phyloP scores from a whole-genome alignment of 208 protist species.

The Entamoeba dispar region DNA sequence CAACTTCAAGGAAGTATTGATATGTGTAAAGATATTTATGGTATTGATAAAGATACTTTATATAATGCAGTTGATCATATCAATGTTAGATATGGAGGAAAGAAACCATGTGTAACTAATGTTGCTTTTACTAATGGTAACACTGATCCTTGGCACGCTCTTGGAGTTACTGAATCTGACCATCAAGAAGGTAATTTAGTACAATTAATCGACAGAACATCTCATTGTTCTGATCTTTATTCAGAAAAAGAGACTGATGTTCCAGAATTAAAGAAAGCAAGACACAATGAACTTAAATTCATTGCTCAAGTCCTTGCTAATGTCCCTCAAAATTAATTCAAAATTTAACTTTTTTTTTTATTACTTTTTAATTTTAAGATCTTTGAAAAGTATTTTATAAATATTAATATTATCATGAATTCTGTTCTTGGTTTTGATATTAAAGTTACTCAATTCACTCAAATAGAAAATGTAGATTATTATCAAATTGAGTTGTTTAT shows the following conservation, averaged over 20 bases:
- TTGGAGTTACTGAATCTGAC: background rate
- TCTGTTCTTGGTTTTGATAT: no score
- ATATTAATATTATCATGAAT: no score
- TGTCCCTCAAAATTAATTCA: background rate
- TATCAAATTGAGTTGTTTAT: no score
- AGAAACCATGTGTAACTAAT: background rate
- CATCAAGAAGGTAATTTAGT: background rate
- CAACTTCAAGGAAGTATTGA: background rate
- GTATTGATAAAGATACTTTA: background rate
- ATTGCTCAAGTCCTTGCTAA: background rate
- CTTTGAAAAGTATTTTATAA: no score
- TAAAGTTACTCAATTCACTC: no score
- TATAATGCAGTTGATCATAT: background rate
- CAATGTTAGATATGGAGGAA: background rate
- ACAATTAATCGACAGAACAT: background rate
- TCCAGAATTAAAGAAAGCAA: background rate
- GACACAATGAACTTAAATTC: background rate
- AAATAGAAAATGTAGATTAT: no score
- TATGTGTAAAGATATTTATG: background rate
- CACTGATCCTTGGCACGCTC: background rate
- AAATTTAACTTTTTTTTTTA: background rate
- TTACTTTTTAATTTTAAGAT: no score
- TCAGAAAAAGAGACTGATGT: background rate
- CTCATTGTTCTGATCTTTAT: conserved; percentile 3
- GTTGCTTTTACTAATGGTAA: conserved; percentile 6